Base-by-base conservation (phyloP, 768 basidiomycete genomes). In the Boletus sp. region DNA sequence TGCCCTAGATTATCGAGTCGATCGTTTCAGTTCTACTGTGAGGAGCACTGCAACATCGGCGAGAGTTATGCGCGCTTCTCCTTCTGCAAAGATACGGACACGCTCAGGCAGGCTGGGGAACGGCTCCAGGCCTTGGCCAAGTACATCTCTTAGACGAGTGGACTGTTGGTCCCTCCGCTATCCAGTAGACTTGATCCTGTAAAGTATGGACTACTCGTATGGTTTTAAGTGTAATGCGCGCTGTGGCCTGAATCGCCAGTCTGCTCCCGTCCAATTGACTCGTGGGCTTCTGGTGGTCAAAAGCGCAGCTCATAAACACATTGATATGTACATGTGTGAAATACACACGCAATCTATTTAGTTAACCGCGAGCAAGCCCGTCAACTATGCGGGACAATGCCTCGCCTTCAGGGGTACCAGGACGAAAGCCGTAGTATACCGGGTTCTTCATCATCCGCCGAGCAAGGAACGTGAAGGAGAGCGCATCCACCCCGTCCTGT, bases 31-130 rank as follows among this genome's bases (percentile, higher is more conserved):
- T 98, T 98, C 73, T 98, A 96, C 73, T 93, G 92, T 65, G 79
- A 85, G 60, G 90, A 92, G 53, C 95, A 98, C 66, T 79, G 84
- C 27, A 72, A 72, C 53, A 91, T 97, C 51, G 95, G 95, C 27
- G 94, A 96, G 70, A 85, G 77, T 44, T 96, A 87, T 66, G 85
- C 82, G 21, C 83, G 93, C 52, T 98, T 98, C 68, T 88, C 94
- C 1, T 94, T 97, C 77, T 98, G 97, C 79, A 99, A 99, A 68
- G 96, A 98, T 64, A 58, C 84, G 19, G 91, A 90, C 39, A 96
- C 93, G 0, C 79, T 99, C 15, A 80, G 75, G 55, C 76, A 74
- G 21, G 97, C 97, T n/a, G 87, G 84, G 23, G 86, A 90, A 64
- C 82, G 92, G n/a, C 74, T 99, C 19, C 79, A 87, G 69, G 75